Evolutionary conservation across 352 stramenopile species (phyloP), one percentile per base, ranked within the genome.

Genomic region (Plasmopara halstedii): DNA sequence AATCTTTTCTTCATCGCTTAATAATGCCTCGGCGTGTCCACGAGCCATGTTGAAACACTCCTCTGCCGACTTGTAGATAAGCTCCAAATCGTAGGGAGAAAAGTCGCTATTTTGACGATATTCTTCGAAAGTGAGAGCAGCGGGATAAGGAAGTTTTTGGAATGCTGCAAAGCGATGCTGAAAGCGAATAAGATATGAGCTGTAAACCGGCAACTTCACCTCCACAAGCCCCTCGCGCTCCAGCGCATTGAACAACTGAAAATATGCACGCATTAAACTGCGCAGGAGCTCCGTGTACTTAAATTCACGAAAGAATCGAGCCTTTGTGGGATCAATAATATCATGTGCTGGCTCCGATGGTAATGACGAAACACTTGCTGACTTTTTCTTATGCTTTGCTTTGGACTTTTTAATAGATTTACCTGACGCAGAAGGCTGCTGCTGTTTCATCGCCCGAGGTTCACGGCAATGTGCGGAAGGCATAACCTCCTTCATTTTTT

Each of bases 1-100:
- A 27, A 60, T 34, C 40, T 49, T 57, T 48, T 70, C 51, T 15
- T 67, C 42, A 29, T 73, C 66, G 14, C 37, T 53, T 23, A 90
- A 35, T 32, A 85, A 42, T 42, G 64, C 58, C 32, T 92, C 77
- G 7, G 65, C 72, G 34, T 83, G 63, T 11, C 25, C 38, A 4
- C 70, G 78, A 3, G 73, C 73, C 6, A 67, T 57, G 47, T 89
- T 90, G 63, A 90, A 93, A 33, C 82, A 93, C 50, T 93, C 79
- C 43, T 93, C 82, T 0, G 65, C 70, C 26, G 82, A 93, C 43
- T 86, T 84, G 67, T 86, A 88, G 44, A 93, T 83, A 35, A 93
- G 52, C 22, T 82, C 64, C 6, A 83, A 45, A 11, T 78, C 56
- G 56, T 85, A 92, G 19, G 53, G 57, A 42, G 75, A 81, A 45